Evolutionary conservation across 495 filamentous ascomycete species (phyloP).

Genomic region (Hypoxylon lienhwacheense): DNA sequence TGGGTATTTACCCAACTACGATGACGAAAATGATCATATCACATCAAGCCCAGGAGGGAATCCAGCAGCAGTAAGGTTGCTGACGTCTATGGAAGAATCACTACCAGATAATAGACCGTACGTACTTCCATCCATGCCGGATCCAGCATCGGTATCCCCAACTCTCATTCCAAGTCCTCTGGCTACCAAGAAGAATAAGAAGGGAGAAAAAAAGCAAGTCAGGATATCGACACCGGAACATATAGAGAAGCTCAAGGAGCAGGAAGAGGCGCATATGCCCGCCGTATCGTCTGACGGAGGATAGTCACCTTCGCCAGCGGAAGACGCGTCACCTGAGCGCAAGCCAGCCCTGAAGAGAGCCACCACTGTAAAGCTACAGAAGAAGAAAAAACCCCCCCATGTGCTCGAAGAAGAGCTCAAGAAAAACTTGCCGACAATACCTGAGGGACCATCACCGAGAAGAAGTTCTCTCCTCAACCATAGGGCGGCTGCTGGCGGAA

Average conservation of each 20-base stretch:
- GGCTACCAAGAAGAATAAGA: slow-evolving; percentile 20
- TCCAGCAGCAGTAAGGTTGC: slow-evolving; percentile 50
- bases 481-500: slow-evolving; percentile 4
- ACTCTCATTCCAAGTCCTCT: slow-evolving; percentile 38
- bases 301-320: slow-evolving; percentile 20
- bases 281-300: slow-evolving; percentile 8
- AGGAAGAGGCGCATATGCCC: slow-evolving; percentile 36
- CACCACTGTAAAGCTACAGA: slow-evolving; percentile 51
- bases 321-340: slow-evolving; percentile 13
- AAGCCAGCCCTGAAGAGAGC: slow-evolving; percentile 26
- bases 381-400: slow-evolving; percentile 32
- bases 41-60: slow-evolving; percentile 39
- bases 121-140: slow-evolving; percentile 39
- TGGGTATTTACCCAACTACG: slow-evolving; percentile 53
- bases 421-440: slow-evolving; percentile 45
- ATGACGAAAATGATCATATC: slow-evolving; percentile 50
- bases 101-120: slow-evolving; percentile 45
- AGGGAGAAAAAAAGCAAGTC: slow-evolving; percentile 22
- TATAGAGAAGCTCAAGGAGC: slow-evolving; percentile 36
- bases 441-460: slow-evolving; percentile 51
- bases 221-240: slow-evolving; percentile 39
- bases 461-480: slow-evolving; percentile 37
- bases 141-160: slow-evolving; percentile 19
- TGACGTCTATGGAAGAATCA: slow-evolving; percentile 56
- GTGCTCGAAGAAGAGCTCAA: slow-evolving; percentile 12